These are phyloP conservation scores for Coemansia sp. DNA, from an alignment of 192 early-diverging fungal genomes.

Conservation along the genomic window DNA sequence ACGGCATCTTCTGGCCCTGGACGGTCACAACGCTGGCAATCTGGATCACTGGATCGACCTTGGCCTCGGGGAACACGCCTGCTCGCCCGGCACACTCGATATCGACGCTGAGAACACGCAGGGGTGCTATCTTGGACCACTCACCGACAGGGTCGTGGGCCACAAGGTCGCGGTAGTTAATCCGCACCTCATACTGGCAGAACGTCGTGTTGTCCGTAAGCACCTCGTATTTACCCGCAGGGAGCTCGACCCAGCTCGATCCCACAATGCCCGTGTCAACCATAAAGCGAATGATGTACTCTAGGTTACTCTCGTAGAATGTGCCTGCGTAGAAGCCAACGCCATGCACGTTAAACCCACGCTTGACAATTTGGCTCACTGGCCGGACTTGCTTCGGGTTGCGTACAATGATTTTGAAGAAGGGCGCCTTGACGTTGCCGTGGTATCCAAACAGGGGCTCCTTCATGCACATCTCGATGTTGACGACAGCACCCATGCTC, in stretches of 20 bases:
- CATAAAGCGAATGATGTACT: constrained; percentile 89
- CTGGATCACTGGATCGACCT: constrained; percentile 93
- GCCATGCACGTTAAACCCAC: constrained; percentile 57
- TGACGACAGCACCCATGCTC: constrained; percentile 16
- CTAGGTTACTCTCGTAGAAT: constrained; percentile 87
- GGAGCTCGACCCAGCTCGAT: constrained; percentile 90
- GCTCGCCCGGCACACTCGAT: constrained; percentile 97
- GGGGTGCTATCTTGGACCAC: constrained; percentile 90
- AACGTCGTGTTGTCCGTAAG: constrained; percentile 30
- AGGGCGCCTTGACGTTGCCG: constrained; percentile 73
- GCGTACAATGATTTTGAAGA: constrained; percentile 69
- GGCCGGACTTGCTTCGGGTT: constrained; percentile 52
- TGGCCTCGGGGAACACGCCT: constrained; percentile 91
- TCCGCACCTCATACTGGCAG: constrained; percentile 82
- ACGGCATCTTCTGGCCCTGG: constrained; percentile 86
- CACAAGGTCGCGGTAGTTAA: constrained; percentile 70
- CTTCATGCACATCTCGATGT: constrained; percentile 66
- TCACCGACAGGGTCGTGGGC: constrained; percentile 84
- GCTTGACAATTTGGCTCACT: constrained; percentile 42
- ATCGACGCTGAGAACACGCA: constrained; percentile 95
- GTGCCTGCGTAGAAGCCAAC: constrained; percentile 53
- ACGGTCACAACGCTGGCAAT: constrained; percentile 92
- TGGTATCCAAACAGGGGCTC: constrained; percentile 86
- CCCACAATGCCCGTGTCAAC: constrained; percentile 84
- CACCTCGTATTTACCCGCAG: constrained; percentile 68